Evolutionary conservation across 768 basidiomycete genomes (phyloP), one percentile per base, ranked within the genome.

Genomic region (Russula foetens): DNA sequence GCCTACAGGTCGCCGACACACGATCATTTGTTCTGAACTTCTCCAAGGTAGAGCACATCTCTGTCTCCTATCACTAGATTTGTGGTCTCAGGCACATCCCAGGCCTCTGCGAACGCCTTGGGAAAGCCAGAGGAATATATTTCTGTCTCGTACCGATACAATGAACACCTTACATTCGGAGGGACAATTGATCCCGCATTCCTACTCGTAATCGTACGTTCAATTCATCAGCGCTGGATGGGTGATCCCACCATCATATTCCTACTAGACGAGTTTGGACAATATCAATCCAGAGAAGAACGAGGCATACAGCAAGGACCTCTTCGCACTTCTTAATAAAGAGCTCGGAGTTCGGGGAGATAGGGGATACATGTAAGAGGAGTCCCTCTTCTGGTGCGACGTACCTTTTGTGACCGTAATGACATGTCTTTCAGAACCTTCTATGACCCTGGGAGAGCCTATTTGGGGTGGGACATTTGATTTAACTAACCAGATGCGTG

Each of bases 111-210:
- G 9, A 68, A 78, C 57, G 75, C 75, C 9, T 69, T 88, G 62
- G 69, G 70, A 0, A 88, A 85, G 68, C 83, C 84, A 0, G 80
- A 84, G 66, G 31, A 59, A 15, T 76, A 78, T 63, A 81, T 89
- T 64, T 75, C 77, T n/a, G 73, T 82, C 63, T 76, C 77, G 63
- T 77, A 83, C 65, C 75, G 70, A 12, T 76, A 84, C 73, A 82
- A 84, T 64, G 82, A 87, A 55, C 76, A 74, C 38, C 76, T 88
- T 60, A 77, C 82, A 3, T 88, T 83, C 67, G 75, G 64, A 21
- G 86, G 86, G 15, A 80, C 80, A 4, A 80, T 85, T 55, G 85
- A 87, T 17, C 86, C 86, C 21, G 83, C 85, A 4, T 80, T 86
- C 71, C 73, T 79, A 52, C 72, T 89, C 55, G 71, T 69, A 48